Conservation (phyloP, 2,329 filamentous ascomycete species). For the Leptographium procerum region DNA sequence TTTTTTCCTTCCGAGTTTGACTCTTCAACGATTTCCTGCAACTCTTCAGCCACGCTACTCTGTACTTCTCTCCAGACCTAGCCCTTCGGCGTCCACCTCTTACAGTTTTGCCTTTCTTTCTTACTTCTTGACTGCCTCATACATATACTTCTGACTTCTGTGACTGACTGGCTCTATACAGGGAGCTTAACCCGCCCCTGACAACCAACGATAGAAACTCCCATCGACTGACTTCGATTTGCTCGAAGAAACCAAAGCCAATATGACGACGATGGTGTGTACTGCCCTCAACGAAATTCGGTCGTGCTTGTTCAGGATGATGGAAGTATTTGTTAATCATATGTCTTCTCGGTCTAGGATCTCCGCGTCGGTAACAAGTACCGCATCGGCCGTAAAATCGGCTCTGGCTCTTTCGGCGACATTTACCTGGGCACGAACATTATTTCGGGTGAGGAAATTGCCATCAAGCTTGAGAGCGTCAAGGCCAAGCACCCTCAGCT, state of each 20-base stretch:
- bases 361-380: constrained; percentile 99
- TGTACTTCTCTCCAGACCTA: too few relatives aligned
- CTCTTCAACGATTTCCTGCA: background rate
- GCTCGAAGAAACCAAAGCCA: constrained; percentile 9
- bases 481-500: constrained; percentile 99
- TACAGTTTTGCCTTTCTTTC: background rate
- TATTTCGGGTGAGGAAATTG: constrained; percentile 98
- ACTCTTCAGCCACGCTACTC: background rate
- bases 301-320: background rate
- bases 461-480: constrained; percentile 98
- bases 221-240: constrained; percentile 9
- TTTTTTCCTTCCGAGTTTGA: background rate
- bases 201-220: too few relatives aligned
- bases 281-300: background rate
- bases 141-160: background rate
- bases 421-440: constrained; percentile 99
- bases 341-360: constrained; percentile 49
- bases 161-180: background rate
- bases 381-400: constrained; percentile 98
- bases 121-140: background rate
- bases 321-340: background rate
- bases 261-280: constrained; percentile 44
- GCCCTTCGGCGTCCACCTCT: background rate
- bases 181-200: too few relatives aligned
- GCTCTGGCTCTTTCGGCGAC: constrained; percentile 93